Conservation (phyloP, 306 rosid genomes). For the Cicer yamashitae region DNA sequence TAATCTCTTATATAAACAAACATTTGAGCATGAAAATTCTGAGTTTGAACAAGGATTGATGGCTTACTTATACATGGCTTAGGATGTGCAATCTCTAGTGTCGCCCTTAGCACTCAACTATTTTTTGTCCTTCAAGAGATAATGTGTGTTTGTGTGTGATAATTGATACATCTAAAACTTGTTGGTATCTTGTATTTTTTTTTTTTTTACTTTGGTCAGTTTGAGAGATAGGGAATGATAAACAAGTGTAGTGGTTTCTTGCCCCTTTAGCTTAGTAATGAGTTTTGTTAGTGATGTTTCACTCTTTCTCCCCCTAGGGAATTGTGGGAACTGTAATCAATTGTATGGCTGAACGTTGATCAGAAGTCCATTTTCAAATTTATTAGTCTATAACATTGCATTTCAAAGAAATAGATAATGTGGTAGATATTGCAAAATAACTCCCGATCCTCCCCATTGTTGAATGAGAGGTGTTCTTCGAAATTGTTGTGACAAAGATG, state of each 20-base stretch:
- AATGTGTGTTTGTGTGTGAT: background rate
- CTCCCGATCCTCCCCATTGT: background rate
- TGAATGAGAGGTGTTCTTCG: conserved; percentile 11
- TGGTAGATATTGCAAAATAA: conserved; percentile 15
- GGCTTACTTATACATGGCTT: background rate
- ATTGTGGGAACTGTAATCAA: too few relatives aligned
- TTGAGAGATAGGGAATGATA: background rate
- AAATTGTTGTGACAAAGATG: conserved; percentile 22
- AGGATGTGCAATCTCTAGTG: conserved; percentile 12
- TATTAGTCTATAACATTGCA: too few relatives aligned
- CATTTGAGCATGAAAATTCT: background rate
- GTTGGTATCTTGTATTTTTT: background rate
- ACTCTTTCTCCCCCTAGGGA: too few relatives aligned
- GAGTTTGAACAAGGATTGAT: conserved; percentile 29
- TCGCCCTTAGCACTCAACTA: conserved; percentile 6
- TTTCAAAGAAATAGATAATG: conserved; percentile 2
- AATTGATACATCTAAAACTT: conserved; percentile 7
- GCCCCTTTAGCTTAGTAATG: too few relatives aligned
- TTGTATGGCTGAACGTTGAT: too few relatives aligned
- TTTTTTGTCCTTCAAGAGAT: background rate
- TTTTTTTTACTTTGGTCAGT: background rate
- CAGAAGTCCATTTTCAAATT: too few relatives aligned
- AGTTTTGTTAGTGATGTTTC: too few relatives aligned
- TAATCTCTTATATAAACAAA: conserved; percentile 17
- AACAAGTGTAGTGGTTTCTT: too few relatives aligned